Percentiles rank a stretch among this genome's conserved stretches.
Conservation (phyloP, 345 rosid genomes). For the Gynandropsis gynandra region DNA sequence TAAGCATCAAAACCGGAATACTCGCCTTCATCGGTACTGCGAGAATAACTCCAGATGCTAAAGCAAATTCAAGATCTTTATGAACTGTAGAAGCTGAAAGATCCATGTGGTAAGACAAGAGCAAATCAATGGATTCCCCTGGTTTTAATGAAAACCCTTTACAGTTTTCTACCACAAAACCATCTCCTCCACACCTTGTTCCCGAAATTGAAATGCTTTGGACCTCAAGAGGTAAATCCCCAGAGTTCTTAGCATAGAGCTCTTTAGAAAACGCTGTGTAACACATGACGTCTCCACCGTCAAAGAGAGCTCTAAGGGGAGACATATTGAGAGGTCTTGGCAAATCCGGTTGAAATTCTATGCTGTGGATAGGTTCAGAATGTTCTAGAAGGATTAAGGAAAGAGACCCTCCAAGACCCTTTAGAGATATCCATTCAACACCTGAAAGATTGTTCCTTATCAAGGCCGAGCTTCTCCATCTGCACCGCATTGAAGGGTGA, state of each 20-base stretch:
- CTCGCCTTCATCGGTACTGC: constrained; percentile 62
- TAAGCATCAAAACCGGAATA: constrained; percentile 45
- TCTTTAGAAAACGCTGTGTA: constrained; percentile 47
- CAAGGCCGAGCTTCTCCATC: constrained; percentile 64
- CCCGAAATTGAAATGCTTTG: constrained; percentile 52
- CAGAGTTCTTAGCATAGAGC: constrained; percentile 49
- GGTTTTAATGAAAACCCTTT: constrained; percentile 50
- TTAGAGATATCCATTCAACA: constrained; percentile 67
- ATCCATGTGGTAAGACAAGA: constrained; percentile 46
- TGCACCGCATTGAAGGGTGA: constrained; percentile 54
- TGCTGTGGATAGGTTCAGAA: constrained; percentile 40
- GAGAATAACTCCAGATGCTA: constrained; percentile 45
- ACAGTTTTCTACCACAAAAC: constrained; percentile 51
- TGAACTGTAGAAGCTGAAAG: constrained; percentile 41
- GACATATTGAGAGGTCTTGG: constrained; percentile 35
- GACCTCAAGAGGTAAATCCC: constrained; percentile 62
- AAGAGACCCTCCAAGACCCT: constrained; percentile 49
- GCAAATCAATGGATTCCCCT: constrained; percentile 53
- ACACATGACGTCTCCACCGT: constrained; percentile 41
- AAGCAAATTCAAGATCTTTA: constrained; percentile 49
- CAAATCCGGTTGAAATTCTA: constrained; percentile 47
- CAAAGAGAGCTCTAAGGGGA: constrained; percentile 28
- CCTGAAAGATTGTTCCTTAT: constrained; percentile 66
- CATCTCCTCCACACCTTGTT: constrained; percentile 40
- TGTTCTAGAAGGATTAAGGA: constrained; percentile 45